Percentiles rank a stretch among this genome's conserved stretches.
Conservation (phyloP, 2,329 filamentous ascomycete species). For the Alternaria sp. region DNA sequence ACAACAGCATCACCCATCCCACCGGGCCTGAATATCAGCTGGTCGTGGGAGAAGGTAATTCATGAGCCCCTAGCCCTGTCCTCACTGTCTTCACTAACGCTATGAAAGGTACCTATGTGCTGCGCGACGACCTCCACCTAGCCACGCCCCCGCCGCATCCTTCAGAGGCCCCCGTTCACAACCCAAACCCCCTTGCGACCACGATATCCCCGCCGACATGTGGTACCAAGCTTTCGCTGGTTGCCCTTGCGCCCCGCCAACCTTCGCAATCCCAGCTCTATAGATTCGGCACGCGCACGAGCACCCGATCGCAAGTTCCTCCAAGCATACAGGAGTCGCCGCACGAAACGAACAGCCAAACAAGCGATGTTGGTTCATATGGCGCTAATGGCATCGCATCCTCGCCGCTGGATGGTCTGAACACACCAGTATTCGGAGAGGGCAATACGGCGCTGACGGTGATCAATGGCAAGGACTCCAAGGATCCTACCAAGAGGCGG, state of each 20-base stretch:
- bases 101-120: constrained; percentile 78
- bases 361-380: constrained; percentile 56
- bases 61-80: constrained; percentile 3
- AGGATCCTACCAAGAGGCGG: constrained; percentile 72
- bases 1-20: constrained; percentile 84
- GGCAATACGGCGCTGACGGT: constrained; percentile 76
- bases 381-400: constrained; percentile 47
- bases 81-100: constrained; percentile 29
- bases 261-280: constrained; percentile 54
- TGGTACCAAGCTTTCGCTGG: constrained; percentile 83
- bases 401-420: constrained; percentile 41
- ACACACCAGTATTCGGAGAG: constrained; percentile 79
- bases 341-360: constrained; percentile 54
- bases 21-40: constrained; percentile 86
- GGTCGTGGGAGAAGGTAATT: constrained; percentile 86
- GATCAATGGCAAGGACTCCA: constrained; percentile 71
- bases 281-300: constrained; percentile 52
- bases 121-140: constrained; percentile 90
- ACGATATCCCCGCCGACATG: constrained; percentile 81
- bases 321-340: constrained; percentile 57
- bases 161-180: constrained; percentile 85
- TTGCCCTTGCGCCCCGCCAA: constrained; percentile 69
- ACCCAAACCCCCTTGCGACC: constrained; percentile 90
- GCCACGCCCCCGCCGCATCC: constrained; percentile 95
- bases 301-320: constrained; percentile 53